A percentile compares a stretch with the other conserved stretches of the same genome.
These are phyloP conservation scores for Coemansia interrupta DNA, from an alignment of 192 early-diverging fungal genomes.

Conservation along the genomic window DNA sequence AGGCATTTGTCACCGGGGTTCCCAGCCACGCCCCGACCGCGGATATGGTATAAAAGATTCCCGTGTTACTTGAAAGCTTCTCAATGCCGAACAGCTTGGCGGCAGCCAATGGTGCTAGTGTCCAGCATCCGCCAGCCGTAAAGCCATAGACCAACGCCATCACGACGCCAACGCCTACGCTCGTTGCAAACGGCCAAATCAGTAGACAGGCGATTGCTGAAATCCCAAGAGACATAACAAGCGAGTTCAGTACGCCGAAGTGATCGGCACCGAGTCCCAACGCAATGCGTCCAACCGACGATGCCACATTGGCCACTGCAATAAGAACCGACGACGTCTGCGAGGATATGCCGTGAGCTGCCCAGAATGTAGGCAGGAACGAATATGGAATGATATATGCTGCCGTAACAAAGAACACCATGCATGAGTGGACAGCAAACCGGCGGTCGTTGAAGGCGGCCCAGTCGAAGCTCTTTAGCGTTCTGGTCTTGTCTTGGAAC, in stretches of 20 bases:
- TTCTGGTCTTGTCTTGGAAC: slow-evolving; percentile 19
- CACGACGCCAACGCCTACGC: slow-evolving; percentile 30
- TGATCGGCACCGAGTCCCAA: slow-evolving; percentile 36
- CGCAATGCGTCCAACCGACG: slow-evolving; percentile 34
- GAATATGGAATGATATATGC: slow-evolving; percentile 47
- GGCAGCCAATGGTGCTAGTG: slow-evolving; percentile 37
- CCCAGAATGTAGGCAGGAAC: slow-evolving; percentile 43
- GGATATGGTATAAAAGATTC: slow-evolving; percentile 40
- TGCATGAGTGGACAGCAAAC: slow-evolving; percentile 33
- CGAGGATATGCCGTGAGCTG: slow-evolving; percentile 27
- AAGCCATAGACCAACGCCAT: slow-evolving; percentile 37
- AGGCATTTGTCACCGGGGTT: slow-evolving; percentile 31
- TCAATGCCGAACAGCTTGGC: slow-evolving; percentile 42
- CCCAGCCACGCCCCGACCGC: slow-evolving; percentile 43
- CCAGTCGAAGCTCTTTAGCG: slow-evolving; percentile 39
- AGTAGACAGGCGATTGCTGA: slow-evolving; percentile 22
- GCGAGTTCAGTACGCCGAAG: slow-evolving; percentile 41
- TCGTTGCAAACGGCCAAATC: slow-evolving; percentile 46
- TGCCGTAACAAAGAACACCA: slow-evolving; percentile 46
- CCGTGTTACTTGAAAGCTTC: slow-evolving; percentile 37
- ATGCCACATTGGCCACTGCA: slow-evolving; percentile 43
- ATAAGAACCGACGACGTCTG: slow-evolving; percentile 40
- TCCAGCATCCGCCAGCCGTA: slow-evolving; percentile 43
- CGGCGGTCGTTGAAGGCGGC: slow-evolving; percentile 25
- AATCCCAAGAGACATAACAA: slow-evolving; percentile 20